phyloP scores from a whole-genome alignment of 805 yeast species.

The Saccharomyces cerevisiae region DNA sequence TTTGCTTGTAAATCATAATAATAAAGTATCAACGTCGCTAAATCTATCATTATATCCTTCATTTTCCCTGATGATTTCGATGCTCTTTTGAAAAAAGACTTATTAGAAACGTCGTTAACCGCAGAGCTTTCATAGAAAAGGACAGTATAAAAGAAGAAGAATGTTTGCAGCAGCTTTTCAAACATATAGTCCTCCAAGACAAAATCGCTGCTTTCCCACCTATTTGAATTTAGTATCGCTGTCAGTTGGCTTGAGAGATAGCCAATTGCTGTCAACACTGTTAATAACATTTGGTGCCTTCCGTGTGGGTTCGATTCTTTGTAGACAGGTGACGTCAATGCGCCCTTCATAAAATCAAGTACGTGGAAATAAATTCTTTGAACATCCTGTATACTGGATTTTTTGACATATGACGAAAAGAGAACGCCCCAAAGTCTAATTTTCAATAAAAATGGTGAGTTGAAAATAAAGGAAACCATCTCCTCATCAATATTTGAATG shows the following conservation, averaged over 20 bases:
- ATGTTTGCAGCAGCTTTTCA: conserved; percentile 24
- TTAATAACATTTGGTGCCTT: conserved; percentile 39
- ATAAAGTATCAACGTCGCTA: conserved; percentile 13
- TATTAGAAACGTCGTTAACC: conserved; percentile 29
- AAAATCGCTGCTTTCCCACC: conserved; percentile 30
- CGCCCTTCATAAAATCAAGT: conserved; percentile 37
- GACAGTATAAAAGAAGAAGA: conserved; percentile 41
- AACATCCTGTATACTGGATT: conserved; percentile 29
- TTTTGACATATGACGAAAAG: conserved; percentile 43
- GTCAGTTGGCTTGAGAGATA: conserved; percentile 38
- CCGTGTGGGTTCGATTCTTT: conserved; percentile 20
- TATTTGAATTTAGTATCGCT: conserved; percentile 16
- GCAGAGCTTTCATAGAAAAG: conserved; percentile 47
- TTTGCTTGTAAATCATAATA: conserved; percentile 5
- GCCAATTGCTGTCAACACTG: conserved; percentile 46
- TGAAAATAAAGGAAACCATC: conserved; percentile 51
- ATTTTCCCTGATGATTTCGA: conserved; percentile 36
- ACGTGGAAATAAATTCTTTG: conserved; percentile 46
- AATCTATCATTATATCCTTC: conserved; percentile 38
- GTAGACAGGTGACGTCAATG: conserved; percentile 27
- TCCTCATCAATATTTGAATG: conserved; percentile 37
- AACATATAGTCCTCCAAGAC: conserved; percentile 3
- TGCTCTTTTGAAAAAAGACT: conserved; percentile 39
- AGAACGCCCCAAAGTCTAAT: conserved; percentile 71
- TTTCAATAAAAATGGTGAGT: conserved; percentile 57